Evolutionary conservation across 164 flowering plant genomes (phyloP), one percentile per base, ranked within the genome.

Genomic region (Vitis cinerea): DNA sequence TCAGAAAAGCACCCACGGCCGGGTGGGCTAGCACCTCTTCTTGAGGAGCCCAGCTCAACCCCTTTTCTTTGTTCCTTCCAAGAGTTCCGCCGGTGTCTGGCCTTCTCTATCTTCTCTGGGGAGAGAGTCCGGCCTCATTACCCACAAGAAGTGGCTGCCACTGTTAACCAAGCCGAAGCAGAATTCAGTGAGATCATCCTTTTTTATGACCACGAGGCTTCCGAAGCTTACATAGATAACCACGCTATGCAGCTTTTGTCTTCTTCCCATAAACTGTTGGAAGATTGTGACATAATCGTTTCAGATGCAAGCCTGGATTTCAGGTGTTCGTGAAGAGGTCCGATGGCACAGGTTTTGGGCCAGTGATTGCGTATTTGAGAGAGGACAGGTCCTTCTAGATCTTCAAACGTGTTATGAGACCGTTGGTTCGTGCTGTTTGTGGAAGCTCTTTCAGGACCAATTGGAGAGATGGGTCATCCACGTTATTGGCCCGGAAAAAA

Each of bases 171-270:
- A 56, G 1, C 94, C 88, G 53, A 80, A 61, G 85, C 83, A 83
- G 63, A 86, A 69, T 72, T 90, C 90, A 71, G 81, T 5, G 23
- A 85, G 14, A 70, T 81, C 51, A 1, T 70, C 68, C 9, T 51
- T 57, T 3, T 64, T 68, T 62, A 80, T 10, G 1, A 29, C 47
- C 2, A 80, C 53, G 2, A 73, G 19, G 72, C 86, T 88, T 6
- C 91, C 91, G 48, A 89, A 85, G 71, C 89, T 85, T 1, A 85
- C 87, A 23, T 86, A 89, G 15, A 89, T 23, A 9, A 89, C 94
- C 90, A 89, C 11, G 64, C 17, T 11, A 89, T 59, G 79, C 88
- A 89, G 54, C 75, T 78, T 4, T 63, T 51, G 64, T 89, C 88
- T 29, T 74, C 80, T 59, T 76, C 16, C 81, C 80, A 75, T 10